Evolutionary conservation across 441 rosid species (phyloP), one percentile per base, ranked within the genome.

Genomic region (Pelargonium fulgidum): DNA sequence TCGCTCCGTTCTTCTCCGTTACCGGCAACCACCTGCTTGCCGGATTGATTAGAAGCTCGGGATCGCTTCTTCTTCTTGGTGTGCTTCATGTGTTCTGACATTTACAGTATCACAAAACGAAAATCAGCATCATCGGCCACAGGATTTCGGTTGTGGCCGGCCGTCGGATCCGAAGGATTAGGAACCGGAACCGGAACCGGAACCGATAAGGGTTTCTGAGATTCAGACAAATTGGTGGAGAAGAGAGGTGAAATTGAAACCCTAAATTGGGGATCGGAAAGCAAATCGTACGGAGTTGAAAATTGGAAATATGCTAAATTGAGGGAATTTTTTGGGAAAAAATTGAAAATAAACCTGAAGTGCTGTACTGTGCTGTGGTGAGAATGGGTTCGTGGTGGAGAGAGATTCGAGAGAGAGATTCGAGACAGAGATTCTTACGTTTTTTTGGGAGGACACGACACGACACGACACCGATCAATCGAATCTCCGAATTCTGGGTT

Each of bases 51-150:
- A 4, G 36, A 29, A 1, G 77, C 78, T 2, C 86, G 36, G 12
- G 78, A 54, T 64, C 59, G 78, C 83, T 78, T 85, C 86, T 82
- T 86, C 76, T 50, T 75, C 79, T 77, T 87, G 17, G 69, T 63
- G 14, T 81, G 90, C 80, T 81, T 84, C 89, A 84, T 87, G 36
- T 29, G 36, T 29, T 29, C 36, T 12, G 26, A 47, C 14, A 47
- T 10, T 47, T 29, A 29, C 36, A 29, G 36, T 5, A 29, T 29
- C 36, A 29, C 36, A 29, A 29, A 29, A 29, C 36, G 36, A 29
- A 29, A 29, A 29, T 29, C 36, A 29, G 36, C 36, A 29, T 29
- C 36, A 29, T 29, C 36, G 36, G 36, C 36, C 36, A 29, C 36
- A 29, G 36, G 36, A 29, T 29, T 29, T 29, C 36, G 36, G 36